Conservation (phyloP, 805 yeast species). For the Barnettozyma sp. region DNA sequence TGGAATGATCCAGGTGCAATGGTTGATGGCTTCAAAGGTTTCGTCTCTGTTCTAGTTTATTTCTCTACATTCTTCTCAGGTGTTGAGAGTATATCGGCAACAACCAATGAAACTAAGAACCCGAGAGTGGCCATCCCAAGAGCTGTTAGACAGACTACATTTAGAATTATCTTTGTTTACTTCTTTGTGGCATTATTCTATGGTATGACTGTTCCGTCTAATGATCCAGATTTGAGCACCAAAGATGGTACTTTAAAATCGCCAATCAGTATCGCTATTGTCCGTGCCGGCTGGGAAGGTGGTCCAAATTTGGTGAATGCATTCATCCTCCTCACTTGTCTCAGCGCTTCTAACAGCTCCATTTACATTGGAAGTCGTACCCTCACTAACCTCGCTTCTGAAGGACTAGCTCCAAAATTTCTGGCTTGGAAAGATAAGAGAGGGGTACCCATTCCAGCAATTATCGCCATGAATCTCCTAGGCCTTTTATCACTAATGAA, state of each 20-base stretch:
- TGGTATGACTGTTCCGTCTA: slow-evolving; percentile 10
- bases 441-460: slow-evolving; percentile 63
- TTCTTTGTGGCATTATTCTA: slow-evolving; percentile 9
- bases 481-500: slow-evolving; percentile 62
- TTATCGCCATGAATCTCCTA: slow-evolving; percentile 47
- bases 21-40: slow-evolving; percentile 43
- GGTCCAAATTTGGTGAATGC: slow-evolving; percentile 69
- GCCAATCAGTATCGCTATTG: slow-evolving; percentile 67
- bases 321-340: slow-evolving; percentile 55
- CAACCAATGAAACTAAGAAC: slow-evolving; percentile 66
- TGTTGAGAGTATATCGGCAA: slow-evolving; percentile 65
- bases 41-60: slow-evolving; percentile 55
- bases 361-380: slow-evolving; percentile 67
- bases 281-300: slow-evolving; percentile 57
- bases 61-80: slow-evolving; percentile 78
- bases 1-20: slow-evolving; percentile 29
- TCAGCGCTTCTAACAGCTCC: slow-evolving; percentile 64
- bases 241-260: slow-evolving; percentile 33
- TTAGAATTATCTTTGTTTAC: slow-evolving; percentile 11
- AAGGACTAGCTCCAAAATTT: slow-evolving; percentile 51
- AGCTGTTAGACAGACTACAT: slow-evolving; percentile 36
- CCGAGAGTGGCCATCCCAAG: slow-evolving; percentile 66
- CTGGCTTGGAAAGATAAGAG: slow-evolving; percentile 43
- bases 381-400: slow-evolving; percentile 54
- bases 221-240: slow-evolving; percentile 8